A percentile compares a stretch with the other conserved stretches of the same genome.
phyloP scores from a whole-genome alignment of 768 basidiomycete genomes.

The Lentinus brumalis region DNA sequence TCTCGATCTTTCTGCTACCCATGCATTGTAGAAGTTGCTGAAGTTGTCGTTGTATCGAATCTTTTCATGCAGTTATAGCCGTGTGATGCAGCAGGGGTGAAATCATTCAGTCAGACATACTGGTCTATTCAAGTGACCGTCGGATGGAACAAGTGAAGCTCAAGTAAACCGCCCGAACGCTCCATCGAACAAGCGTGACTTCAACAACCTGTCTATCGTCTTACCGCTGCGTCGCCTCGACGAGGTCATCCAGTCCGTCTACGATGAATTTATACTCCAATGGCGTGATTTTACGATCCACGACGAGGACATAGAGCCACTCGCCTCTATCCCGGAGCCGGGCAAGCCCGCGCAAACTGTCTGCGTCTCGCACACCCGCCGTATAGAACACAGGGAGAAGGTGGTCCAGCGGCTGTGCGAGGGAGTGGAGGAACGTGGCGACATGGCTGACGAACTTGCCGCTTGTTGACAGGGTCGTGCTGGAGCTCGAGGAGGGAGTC shows the following conservation, averaged over 20 bases:
- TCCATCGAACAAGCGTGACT: too few species aligned
- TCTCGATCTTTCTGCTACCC: conserved; percentile 3
- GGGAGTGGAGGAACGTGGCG: conserved; percentile 3
- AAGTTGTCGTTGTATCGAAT: conserved; percentile 10
- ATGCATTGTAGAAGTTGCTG: conserved; percentile 11
- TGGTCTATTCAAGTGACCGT: too few species aligned
- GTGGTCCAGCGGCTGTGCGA: conserved; percentile 1
- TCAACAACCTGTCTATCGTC: neutral
- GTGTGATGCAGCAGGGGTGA: neutral
- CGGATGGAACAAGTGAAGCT: too few species aligned
- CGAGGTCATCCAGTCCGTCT: neutral
- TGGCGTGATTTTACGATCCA: neutral
- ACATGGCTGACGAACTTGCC: neutral
- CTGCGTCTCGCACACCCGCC: neutral
- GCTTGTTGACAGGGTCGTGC: neutral
- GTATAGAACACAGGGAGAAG: neutral
- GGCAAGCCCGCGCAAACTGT: neutral
- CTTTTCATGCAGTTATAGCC: neutral
- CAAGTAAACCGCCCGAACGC: too few species aligned
- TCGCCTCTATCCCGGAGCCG: neutral
- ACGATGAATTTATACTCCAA: conserved; percentile 1
- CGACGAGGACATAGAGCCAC: conserved; percentile 1
- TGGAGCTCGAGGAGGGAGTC: neutral
- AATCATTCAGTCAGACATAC: neutral
- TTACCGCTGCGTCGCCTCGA: neutral